Percentiles rank a stretch among this genome's conserved stretches.
Conservation (phyloP, 768 basidiomycete genomes). For the Suillus clintonianus region DNA sequence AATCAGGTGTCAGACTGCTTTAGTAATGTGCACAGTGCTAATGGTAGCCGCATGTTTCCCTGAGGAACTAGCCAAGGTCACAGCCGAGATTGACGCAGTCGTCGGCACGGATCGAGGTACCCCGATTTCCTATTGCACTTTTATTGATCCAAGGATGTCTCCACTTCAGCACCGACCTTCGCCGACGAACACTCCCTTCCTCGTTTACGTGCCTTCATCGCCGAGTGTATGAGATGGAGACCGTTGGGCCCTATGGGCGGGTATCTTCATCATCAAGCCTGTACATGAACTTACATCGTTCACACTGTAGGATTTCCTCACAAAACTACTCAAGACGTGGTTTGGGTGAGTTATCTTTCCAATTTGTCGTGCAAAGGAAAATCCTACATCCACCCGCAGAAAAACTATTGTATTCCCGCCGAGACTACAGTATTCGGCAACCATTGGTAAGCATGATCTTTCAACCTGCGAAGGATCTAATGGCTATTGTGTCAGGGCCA, state of each 20-base stretch:
- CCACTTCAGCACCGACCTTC: conserved; percentile 35
- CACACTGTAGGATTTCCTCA: conserved; percentile 50
- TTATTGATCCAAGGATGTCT: neutral
- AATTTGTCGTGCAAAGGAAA: neutral
- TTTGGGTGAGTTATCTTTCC: conserved; percentile 43
- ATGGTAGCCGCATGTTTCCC: conserved; percentile 55
- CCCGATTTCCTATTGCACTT: neutral
- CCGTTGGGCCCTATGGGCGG: conserved; percentile 29
- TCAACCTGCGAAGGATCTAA: neutral
- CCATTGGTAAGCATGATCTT: conserved; percentile 12
- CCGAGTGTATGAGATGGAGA: conserved; percentile 38
- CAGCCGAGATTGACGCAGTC: conserved; percentile 51
- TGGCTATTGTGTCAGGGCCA: neutral
- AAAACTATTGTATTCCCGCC: conserved; percentile 23
- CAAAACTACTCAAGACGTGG: conserved; percentile 58
- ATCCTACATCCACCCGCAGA: conserved; percentile 12
- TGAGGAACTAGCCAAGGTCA: conserved; percentile 45
- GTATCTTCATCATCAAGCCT: conserved; percentile 3
- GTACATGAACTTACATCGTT: neutral
- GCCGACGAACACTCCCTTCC: conserved; percentile 35
- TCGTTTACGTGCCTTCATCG: conserved; percentile 38
- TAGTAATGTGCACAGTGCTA: conserved; percentile 48
- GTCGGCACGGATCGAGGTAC: conserved; percentile 39
- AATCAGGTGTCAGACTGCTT: conserved; percentile 37
- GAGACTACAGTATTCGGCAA: conserved; percentile 21